Conservation (phyloP, 768 basidiomycete species). For the Tylopilus plumbeoviolaceoides region DNA sequence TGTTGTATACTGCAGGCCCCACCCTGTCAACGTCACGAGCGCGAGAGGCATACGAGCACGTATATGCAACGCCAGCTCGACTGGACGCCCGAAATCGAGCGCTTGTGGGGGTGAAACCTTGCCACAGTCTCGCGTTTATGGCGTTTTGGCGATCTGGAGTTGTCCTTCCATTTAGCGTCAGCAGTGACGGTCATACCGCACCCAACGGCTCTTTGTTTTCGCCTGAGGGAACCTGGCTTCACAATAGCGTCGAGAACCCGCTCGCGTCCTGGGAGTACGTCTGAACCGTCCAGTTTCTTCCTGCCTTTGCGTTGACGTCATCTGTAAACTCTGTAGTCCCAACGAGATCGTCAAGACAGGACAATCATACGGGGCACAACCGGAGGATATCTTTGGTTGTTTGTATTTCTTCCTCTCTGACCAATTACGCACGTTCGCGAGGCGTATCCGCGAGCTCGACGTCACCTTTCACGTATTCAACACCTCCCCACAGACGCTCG, state of each 20-base stretch:
- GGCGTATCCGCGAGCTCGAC: conserved; percentile 35
- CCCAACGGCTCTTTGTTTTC: conserved; percentile 45
- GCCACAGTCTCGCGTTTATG: conserved; percentile 39
- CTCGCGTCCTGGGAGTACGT: conserved; percentile 48
- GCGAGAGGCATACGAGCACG: conserved; percentile 29
- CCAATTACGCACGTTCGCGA: conserved; percentile 36
- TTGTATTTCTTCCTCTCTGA: conserved; percentile 43
- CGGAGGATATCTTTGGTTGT: conserved; percentile 45
- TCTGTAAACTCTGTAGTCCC: conserved; percentile 33
- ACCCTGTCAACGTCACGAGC: conserved; percentile 17
- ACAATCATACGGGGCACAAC: conserved; percentile 29
- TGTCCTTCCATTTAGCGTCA: conserved; percentile 41
- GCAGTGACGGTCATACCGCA: conserved; percentile 32
- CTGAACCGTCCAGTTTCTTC: neutral
- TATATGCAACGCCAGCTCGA: conserved; percentile 31
- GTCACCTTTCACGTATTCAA: conserved; percentile 33
- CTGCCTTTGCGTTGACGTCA: neutral
- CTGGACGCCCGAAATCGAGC: conserved; percentile 40
- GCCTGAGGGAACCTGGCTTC: conserved; percentile 40
- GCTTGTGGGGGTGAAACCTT: conserved; percentile 35
- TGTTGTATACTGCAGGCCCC: conserved; percentile 26
- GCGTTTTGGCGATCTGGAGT: conserved; percentile 39
- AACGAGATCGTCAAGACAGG: conserved; percentile 38
- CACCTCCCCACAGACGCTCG: conserved; percentile 37
- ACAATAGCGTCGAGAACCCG: conserved; percentile 34